Base-by-base conservation (phyloP, 2,329 filamentous ascomycete species). In the Metarhizium brunneum region DNA sequence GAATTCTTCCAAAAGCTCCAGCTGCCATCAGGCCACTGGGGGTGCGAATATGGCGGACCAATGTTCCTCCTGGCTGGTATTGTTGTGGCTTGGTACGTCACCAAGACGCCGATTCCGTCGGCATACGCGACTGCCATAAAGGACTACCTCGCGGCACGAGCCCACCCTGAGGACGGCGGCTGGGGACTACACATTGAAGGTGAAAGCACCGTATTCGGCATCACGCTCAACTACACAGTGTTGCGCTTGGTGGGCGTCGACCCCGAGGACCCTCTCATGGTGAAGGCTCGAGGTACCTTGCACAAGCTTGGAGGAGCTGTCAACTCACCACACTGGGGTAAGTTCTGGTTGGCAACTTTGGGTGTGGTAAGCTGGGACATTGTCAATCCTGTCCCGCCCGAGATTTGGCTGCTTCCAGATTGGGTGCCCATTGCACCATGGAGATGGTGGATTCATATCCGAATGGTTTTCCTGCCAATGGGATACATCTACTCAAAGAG, bases 401-500 rank as follows among this genome's bases (percentile, higher is more conserved):
- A 99, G 73, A 70, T 97, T 48, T 99, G 94, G 94, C 77, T 96
- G 45, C 74, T 96, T 3, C 92, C 92, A 0, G 89, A 96, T 69
- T 96, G 90, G 90, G 80, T 90, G 3, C 92, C 92, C 1, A 80
- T 96, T 65, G 85, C 90, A 5, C 92, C 92, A 0, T 95, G 91
- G 90, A 79, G 90, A 61, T 96, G 92, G 92, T 96, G 92, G 92
- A 89, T 97, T 64, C 94, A 99, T 65, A 96, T 96, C 71, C 90
- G 94, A n/a, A 85, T 88, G 71, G 92, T 99, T n/a, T 96, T 92
- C 65, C 69, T 96, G 51, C 87, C 92, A 5, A 96, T 97, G 90
- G 85, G 87, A 0, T 96, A 88, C 66, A 71, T 97, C 47, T 96
- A 88, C 76, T 95, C 91, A 0, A 90, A 87, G 74, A 79, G 79